Evolutionary conservation across 2,329 filamentous ascomycete species (phyloP).

Genomic region (Neofusicoccum kwambonambiense): DNA sequence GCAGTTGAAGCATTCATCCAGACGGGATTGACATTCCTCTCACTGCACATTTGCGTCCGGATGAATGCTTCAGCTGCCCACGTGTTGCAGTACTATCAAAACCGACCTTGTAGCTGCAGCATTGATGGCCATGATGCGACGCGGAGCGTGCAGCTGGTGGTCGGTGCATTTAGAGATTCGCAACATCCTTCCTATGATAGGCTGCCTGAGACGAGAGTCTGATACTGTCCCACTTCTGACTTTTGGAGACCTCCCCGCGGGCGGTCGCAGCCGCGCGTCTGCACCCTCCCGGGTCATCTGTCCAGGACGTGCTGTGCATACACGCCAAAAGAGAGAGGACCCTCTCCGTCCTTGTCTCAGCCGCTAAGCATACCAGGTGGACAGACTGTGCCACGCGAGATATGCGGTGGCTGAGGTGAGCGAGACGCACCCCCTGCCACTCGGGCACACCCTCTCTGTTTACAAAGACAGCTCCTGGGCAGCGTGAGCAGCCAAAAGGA

Average conservation of each 20-base stretch:
- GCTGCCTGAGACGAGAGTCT: not conserved
- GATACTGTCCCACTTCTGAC: not conserved
- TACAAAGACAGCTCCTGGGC: not conserved
- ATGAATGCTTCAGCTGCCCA: no score
- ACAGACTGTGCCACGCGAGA: constrained; percentile 3
- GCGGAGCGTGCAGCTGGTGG: constrained; percentile 3
- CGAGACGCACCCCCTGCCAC: not conserved
- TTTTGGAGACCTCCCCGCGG: not conserved
- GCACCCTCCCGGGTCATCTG: not conserved
- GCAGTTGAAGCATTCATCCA: not conserved
- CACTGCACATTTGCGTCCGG: no score
- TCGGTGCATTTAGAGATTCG: not conserved
- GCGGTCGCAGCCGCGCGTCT: not conserved
- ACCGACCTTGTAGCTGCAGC: not conserved
- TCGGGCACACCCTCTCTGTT: not conserved
- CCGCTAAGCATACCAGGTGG: not conserved
- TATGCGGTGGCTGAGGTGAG: constrained; percentile 8
- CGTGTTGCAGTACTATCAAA: no score
- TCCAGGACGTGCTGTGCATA: not conserved
- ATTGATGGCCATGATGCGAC: not conserved
- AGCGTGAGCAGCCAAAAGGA: not conserved
- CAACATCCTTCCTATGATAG: not conserved
- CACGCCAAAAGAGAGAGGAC: not conserved
- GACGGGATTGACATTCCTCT: no score
- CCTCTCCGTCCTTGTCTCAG: not conserved